phyloP scores from a whole-genome alignment of 345 rosid species.

The Noccaea caerulescens region DNA sequence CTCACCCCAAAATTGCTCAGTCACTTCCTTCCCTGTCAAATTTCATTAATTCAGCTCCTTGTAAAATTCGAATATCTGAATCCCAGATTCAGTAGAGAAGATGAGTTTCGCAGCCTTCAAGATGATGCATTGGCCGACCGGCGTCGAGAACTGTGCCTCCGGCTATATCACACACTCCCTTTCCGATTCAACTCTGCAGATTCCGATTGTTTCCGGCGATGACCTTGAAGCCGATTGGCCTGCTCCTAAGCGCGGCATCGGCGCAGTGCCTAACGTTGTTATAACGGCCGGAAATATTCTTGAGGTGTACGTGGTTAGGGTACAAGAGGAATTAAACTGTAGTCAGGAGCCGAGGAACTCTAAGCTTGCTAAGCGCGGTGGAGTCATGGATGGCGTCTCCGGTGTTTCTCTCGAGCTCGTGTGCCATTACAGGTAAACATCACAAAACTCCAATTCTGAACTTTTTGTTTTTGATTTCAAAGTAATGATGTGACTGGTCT shows the following conservation, averaged over 20 bases:
- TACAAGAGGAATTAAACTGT: constrained; percentile 61
- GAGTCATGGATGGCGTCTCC: constrained; percentile 76
- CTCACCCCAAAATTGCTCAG: constrained; percentile 11
- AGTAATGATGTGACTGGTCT: constrained; percentile 16
- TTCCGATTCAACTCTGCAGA: constrained; percentile 61
- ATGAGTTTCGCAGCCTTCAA: constrained; percentile 98
- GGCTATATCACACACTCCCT: constrained; percentile 81
- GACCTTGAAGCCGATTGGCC: constrained; percentile 75
- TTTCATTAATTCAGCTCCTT: background rate
- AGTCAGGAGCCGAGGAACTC: constrained; percentile 49
- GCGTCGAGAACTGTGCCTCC: constrained; percentile 80
- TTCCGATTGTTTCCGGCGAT: constrained; percentile 57
- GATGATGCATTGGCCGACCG: constrained; percentile 97
- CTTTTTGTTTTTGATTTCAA: background rate
- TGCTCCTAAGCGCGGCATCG: constrained; percentile 57
- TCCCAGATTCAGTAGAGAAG: constrained; percentile 22
- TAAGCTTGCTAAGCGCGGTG: constrained; percentile 66
- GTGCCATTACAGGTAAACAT: constrained; percentile 74
- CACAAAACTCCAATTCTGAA: constrained; percentile 1
- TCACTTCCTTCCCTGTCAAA: background rate
- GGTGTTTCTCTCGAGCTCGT: constrained; percentile 88
- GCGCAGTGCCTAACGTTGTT: constrained; percentile 76
- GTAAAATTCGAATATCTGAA: constrained; percentile 11
- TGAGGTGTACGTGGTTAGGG: constrained; percentile 82
- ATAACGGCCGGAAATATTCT: constrained; percentile 78